Evolutionary conservation across 495 filamentous ascomycete species (phyloP).

Genomic region (Aspergillus kassunensis): DNA sequence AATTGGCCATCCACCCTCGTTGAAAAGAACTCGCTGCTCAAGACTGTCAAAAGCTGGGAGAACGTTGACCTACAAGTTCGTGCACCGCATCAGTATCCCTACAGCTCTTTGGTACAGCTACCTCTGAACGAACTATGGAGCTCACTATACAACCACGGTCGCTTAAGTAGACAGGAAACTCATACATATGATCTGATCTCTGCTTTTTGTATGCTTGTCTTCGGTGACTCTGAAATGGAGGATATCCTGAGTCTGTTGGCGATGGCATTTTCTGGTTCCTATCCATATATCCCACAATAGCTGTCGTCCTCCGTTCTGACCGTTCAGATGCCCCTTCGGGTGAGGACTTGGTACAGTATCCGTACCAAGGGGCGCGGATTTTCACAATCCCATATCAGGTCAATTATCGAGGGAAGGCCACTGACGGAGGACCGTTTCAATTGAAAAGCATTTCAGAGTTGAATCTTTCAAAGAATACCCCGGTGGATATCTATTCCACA

Average conservation of each 20-base stretch:
- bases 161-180: not conserved
- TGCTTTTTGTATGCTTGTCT: slow-evolving; percentile 11
- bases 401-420: slow-evolving; percentile 34
- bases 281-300: not conserved
- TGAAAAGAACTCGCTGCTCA: not conserved
- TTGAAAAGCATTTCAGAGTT: not conserved
- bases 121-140: slow-evolving; percentile 14
- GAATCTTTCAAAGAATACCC: not conserved
- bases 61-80: not conserved
- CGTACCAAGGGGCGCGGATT: slow-evolving; percentile 47
- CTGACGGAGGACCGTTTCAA: slow-evolving; percentile 15
- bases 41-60: slow-evolving; percentile 5
- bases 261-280: slow-evolving; percentile 12
- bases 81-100: not conserved
- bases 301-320: no score
- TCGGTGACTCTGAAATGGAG: slow-evolving; percentile 5
- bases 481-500: not conserved
- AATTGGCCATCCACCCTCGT: slow-evolving; percentile 10
- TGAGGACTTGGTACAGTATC: slow-evolving; percentile 42
- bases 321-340: no score
- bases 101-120: slow-evolving; percentile 4
- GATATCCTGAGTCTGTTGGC: slow-evolving; percentile 8
- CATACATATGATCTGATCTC: slow-evolving; percentile 15
- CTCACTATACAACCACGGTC: slow-evolving; percentile 14
- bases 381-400: slow-evolving; percentile 51